Conservation (phyloP, 1,284 basidiomycete genomes). For the Apiotrichum laibachii region DNA sequence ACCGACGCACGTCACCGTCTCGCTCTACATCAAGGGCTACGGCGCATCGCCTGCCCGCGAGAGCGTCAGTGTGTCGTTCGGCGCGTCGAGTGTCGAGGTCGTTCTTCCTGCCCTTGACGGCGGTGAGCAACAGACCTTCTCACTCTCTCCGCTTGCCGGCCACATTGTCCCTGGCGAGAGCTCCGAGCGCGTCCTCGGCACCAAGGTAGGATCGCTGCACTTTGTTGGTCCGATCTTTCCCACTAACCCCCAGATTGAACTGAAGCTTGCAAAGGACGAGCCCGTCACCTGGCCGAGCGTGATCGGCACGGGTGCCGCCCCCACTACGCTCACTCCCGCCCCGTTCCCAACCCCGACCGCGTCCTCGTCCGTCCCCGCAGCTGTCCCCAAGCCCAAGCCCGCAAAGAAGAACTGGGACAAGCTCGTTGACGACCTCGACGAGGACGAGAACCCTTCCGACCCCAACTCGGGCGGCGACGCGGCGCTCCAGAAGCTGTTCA, state of each 20-base stretch:
- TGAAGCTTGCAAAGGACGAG: constrained; percentile 40
- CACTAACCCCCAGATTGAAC: constrained; percentile 37
- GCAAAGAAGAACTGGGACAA: constrained; percentile 49
- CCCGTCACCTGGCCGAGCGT: constrained; percentile 64
- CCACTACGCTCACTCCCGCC: neutral
- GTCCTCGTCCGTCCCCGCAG: constrained; percentile 1
- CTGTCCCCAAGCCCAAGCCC: constrained; percentile 1
- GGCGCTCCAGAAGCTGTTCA: constrained; percentile 50
- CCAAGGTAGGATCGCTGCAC: constrained; percentile 69
- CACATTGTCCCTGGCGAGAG: constrained; percentile 67
- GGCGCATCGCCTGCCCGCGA: constrained; percentile 55
- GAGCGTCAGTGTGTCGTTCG: constrained; percentile 59
- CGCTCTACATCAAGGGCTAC: constrained; percentile 73
- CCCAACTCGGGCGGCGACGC: constrained; percentile 47
- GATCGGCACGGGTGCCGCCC: constrained; percentile 12
- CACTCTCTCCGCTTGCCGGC: constrained; percentile 68
- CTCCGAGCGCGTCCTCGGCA: constrained; percentile 68
- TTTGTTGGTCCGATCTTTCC: no score
- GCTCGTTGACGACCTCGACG: constrained; percentile 37
- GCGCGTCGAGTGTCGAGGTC: constrained; percentile 17
- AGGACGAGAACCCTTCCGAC: constrained; percentile 25
- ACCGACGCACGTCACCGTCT: constrained; percentile 67
- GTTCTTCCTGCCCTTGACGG: constrained; percentile 59
- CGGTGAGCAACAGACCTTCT: constrained; percentile 57
- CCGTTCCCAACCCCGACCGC: neutral